These are phyloP conservation scores for Corchorus olitorius DNA, from an alignment of 345 rosid genomes.

Conservation along the genomic window DNA sequence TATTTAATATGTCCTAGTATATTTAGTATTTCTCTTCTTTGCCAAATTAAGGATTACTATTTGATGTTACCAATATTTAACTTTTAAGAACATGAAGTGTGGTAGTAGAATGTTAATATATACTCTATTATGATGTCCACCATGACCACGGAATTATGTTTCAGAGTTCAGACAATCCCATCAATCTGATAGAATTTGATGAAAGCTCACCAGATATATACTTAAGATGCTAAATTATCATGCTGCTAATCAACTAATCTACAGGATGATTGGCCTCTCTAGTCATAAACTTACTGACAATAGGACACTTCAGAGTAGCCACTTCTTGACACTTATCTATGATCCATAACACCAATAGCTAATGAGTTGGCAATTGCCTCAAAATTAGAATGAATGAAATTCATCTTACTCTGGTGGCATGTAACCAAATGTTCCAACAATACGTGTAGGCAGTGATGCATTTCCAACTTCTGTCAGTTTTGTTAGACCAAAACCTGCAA, in stretches of 20 bases:
- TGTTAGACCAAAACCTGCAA: conserved; percentile 95
- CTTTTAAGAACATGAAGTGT: no score
- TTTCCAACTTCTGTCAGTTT: conserved; percentile 88
- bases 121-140: no score
- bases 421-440: conserved; percentile 98
- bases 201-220: no score
- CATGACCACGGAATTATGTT: no score
- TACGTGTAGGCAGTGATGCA: conserved; percentile 61
- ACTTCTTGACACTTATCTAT: background rate
- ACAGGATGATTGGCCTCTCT: background rate
- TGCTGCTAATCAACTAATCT: background rate
- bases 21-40: background rate
- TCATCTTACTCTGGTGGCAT: conserved; percentile 95
- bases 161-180: no score
- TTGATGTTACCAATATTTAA: background rate
- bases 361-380: background rate
- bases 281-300: background rate
- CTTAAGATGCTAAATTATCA: no score
- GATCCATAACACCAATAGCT: background rate
- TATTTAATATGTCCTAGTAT: no score
- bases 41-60: background rate
- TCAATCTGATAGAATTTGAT: no score
- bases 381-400: background rate
- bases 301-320: background rate
- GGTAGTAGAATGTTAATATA: no score